Evolutionary conservation across 2,329 filamentous ascomycete genomes (phyloP), one percentile per base, ranked within the genome.

Genomic region (Truncatella angustata): DNA sequence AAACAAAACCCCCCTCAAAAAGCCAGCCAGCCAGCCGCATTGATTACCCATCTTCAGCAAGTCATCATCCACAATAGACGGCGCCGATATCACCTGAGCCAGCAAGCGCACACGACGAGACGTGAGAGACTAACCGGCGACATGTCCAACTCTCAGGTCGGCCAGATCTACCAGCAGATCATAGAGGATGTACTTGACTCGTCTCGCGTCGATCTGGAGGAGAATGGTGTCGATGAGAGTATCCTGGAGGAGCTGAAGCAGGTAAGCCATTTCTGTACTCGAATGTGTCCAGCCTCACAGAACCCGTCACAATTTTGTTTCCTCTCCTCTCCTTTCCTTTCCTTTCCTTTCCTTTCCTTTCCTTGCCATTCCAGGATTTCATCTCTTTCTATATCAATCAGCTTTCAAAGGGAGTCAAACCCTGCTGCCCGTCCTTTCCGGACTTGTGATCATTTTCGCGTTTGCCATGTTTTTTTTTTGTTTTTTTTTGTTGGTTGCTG

Each of bases 131-230:
- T 23, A 23, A 28, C 26, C 35, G 35, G 51, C 68, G 75, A 58
- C 53, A 84, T 85, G 81, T 84, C 81, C 54, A 84, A 85, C 69
- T 64, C 70, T 43, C 72, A 73, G 14, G 81, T 85, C 76, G 94
- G 94, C 65, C 74, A 76, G 60, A 87, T 97, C 66, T 99, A 97
- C 72, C 79, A 86, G 71, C 76, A 80, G 64, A 86, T 89, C 70
- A 89, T 89, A 67, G 79, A 87, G 57, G 90, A 94, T 74, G 91
- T 99, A 68, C 90, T 97, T 72, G 87, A 93, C 63, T 88, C 89
- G 60, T 97, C 93, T 66, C 84, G 90, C 66, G 89, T 93, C 66
- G 94, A 97, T 73, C 97, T 99, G 69, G 94, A 99, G 71, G 94
- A 99, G 74, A 91, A 88, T 62, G 94, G 94, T 63, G 88, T 97